A percentile compares a stretch with the other conserved stretches of the same genome.
These are phyloP conservation scores for Miamiensis avidus DNA, from an alignment of 169 alveolate genomes.

Conservation along the genomic window DNA sequence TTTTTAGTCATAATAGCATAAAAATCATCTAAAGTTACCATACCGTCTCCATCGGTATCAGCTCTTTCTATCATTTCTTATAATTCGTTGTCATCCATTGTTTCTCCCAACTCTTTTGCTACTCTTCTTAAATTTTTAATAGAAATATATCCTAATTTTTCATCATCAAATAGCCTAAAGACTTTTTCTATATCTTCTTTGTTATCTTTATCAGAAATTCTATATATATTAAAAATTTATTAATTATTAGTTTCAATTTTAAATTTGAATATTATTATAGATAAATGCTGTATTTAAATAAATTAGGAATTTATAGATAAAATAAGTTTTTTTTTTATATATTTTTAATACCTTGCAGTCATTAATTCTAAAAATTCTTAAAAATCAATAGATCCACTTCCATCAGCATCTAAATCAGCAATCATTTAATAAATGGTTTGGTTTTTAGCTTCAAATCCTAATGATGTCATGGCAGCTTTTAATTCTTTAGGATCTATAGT, in stretches of 20 bases:
- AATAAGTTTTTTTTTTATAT: too few species aligned
- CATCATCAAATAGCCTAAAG: conserved; percentile 97
- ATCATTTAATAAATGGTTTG: conserved; percentile 98
- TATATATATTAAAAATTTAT: too few species aligned
- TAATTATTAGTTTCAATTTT: too few species aligned
- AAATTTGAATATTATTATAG: too few species aligned
- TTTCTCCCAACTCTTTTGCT: conserved; percentile 99
- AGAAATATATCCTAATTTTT: conserved; percentile 95
- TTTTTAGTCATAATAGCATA: conserved; percentile 98
- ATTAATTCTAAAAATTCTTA: conserved; percentile 98
- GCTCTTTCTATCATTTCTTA: conserved; percentile 99
- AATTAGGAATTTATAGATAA: too few species aligned
- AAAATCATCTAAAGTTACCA: conserved; percentile 97
- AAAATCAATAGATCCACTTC: conserved; percentile 95
- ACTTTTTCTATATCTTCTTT: conserved; percentile 98
- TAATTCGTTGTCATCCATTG: conserved; percentile 96
- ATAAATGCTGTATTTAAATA: too few species aligned
- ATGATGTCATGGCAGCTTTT: conserved; percentile 98
- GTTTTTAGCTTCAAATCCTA: conserved; percentile 99
- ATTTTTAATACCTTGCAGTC: conserved; percentile 73
- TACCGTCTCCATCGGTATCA: conserved; percentile 98
- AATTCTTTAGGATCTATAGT: conserved; percentile 98
- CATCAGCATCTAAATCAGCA: conserved; percentile 97
- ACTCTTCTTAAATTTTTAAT: conserved; percentile 96
- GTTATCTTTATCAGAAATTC: conserved; percentile 92